These are phyloP conservation scores for Geoglossum glabrum DNA, from an alignment of 495 filamentous ascomycete genomes.

Conservation along the genomic window DNA sequence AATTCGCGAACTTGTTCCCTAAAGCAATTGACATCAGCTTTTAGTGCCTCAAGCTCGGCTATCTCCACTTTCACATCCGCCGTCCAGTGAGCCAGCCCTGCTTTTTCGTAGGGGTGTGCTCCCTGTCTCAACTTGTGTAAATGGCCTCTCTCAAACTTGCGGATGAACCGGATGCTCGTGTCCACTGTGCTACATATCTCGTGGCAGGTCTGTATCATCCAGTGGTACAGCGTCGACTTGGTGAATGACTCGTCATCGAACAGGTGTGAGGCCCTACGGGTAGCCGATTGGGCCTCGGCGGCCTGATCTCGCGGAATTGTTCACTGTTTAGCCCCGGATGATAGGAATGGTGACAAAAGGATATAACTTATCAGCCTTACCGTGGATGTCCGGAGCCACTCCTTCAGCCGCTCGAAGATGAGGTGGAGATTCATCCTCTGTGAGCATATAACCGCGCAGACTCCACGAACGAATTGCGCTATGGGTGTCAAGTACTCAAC, in stretches of 20 bases:
- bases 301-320: too few species aligned
- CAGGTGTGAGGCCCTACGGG: background rate
- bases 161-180: background rate
- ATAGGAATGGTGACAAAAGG: background rate
- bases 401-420: background rate
- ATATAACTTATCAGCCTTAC: background rate
- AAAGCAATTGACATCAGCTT: background rate
- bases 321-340: too few species aligned
- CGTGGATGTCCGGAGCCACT: background rate
- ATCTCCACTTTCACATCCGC: background rate
- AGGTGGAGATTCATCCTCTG: background rate
- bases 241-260: background rate
- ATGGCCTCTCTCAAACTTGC: background rate
- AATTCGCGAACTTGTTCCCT: background rate
- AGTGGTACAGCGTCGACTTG: background rate
- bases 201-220: background rate
- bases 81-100: background rate
- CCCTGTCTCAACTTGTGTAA: background rate
- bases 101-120: background rate
- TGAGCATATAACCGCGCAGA: background rate
- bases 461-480: background rate
- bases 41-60: background rate
- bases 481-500: background rate
- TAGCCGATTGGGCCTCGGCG: background rate
- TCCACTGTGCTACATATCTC: background rate